Base-by-base conservation (phyloP, 495 filamentous ascomycete species). In the Podospora appendiculata region DNA sequence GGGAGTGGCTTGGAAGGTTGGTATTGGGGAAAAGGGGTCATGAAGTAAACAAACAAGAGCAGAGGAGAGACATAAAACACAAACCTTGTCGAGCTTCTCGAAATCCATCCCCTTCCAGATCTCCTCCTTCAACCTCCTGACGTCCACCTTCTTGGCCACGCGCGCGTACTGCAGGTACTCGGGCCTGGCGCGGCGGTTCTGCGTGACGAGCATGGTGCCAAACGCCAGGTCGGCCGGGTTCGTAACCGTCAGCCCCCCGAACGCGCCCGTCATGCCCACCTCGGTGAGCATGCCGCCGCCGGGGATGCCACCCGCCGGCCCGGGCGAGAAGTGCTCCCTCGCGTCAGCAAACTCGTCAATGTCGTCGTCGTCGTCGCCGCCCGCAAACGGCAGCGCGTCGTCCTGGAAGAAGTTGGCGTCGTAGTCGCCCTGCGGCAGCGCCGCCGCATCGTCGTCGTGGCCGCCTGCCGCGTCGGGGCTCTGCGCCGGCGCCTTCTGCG, bases 131-230 rank as follows among this genome's bases (percentile, higher is more conserved):
- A 99, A 71, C 63, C 90, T 74, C 46, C 92, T 77, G 0, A 97
- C 90, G 62, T 99, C 94, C n/a, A 99, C 94, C 75, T 97, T 99
- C 80, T 96, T 99, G 12, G 94, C 94, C 19, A 94, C 86, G 32
- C 90, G 79, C 14, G 94, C 94, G 66, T 96, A 99, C 64, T 95
- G 88, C 32, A 99, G 89, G 54, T 99, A 97, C 65, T 97, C 93
- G 0, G 93, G 94, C 58, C 92, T 70, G 34, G 92, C 64, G 42
- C 93, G 74, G 45, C 92, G 70, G 54, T 77, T 87, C 63, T 92
- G 86, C 10, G 92, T 95, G n/a, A 99, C 90, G 8, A 99, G 76
- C 61, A 95, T 89, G 8, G 88, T 88, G 1, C 93, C 93, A 67
- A 95, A 97, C 17, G 87, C 88, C 42, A 81, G 76, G 41, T 79